phyloP scores from a whole-genome alignment of 1,284 basidiomycete species.

The Ceratobasidium theobromae region DNA sequence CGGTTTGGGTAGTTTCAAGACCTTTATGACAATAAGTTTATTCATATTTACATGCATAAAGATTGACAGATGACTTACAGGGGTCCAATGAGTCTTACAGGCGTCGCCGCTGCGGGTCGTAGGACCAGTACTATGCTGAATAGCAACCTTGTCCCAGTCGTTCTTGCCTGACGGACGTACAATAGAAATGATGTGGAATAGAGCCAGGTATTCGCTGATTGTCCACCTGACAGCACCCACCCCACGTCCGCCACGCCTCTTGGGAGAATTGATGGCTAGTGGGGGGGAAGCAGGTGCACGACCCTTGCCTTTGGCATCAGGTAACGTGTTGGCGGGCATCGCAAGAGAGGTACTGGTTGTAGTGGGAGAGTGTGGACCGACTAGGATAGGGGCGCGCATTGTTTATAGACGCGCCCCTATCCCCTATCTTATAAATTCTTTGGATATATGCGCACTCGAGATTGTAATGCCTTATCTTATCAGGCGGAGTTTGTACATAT shows the following conservation, averaged over 20 bases:
- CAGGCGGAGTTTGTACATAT: neutral
- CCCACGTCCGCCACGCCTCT: neutral
- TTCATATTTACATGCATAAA: neutral
- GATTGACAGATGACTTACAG: neutral
- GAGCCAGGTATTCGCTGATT: neutral
- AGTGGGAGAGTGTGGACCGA: neutral
- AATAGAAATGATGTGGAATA: neutral
- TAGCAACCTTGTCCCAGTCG: neutral
- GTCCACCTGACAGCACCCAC: neutral
- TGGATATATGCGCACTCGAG: no score
- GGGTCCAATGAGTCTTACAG: neutral
- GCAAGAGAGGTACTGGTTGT: neutral
- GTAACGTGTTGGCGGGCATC: neutral
- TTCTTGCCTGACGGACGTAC: neutral
- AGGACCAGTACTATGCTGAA: neutral
- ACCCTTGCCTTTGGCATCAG: neutral
- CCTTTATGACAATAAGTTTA: neutral
- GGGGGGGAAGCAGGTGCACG: no score
- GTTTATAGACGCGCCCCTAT: neutral
- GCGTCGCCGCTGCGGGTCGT: neutral
- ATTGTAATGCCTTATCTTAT: neutral
- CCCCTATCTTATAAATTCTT: neutral
- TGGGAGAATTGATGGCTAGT: neutral
- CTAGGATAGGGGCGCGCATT: neutral
- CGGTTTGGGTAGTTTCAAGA: neutral